Conservation (phyloP, 495 filamentous ascomycete species). For the Neurospora pannonica region DNA sequence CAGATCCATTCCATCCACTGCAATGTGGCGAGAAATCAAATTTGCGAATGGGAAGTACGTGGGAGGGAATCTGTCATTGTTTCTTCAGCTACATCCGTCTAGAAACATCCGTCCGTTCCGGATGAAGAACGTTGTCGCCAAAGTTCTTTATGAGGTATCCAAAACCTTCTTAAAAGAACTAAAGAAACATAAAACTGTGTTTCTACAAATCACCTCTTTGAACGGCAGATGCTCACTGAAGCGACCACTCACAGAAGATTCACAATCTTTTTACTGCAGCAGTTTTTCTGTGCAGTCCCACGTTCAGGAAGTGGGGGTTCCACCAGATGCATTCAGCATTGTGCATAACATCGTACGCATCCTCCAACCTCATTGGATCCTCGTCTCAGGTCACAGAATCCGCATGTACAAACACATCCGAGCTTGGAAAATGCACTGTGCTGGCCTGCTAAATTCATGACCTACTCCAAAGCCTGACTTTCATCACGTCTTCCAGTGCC, state of each 20-base stretch:
- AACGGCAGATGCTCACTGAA: not conserved
- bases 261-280: not conserved
- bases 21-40: not conserved
- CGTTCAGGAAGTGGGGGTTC: not conserved
- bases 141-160: not conserved
- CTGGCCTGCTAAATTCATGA: no score
- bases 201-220: not conserved
- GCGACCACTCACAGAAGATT: not conserved
- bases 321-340: not conserved
- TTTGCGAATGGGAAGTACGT: not conserved
- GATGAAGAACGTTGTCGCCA: not conserved
- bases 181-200: not conserved
- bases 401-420: no score
- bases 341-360: not conserved
- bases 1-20: not conserved
- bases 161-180: not conserved
- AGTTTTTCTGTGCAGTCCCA: not conserved
- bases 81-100: not conserved
- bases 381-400: not conserved
- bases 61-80: not conserved
- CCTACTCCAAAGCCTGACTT: no score
- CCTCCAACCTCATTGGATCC: not conserved
- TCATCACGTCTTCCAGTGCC: no score
- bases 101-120: not conserved
- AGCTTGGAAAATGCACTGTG: no score